These are phyloP conservation scores for Xylaria intraflava DNA, from an alignment of 495 filamentous ascomycete genomes.

Conservation along the genomic window DNA sequence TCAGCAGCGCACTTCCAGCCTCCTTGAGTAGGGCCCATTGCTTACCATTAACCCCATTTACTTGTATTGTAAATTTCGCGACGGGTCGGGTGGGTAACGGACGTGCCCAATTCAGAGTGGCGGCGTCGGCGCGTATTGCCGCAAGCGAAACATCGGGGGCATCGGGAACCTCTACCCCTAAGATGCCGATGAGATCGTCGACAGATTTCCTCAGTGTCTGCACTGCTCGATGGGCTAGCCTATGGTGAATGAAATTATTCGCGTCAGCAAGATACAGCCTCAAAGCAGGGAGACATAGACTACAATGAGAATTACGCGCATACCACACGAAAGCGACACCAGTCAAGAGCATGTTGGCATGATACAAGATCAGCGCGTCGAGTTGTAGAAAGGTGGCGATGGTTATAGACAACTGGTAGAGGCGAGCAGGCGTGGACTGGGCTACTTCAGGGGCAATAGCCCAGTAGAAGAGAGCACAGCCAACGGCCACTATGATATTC, in stretches of 20 bases:
- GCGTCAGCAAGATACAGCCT: background rate
- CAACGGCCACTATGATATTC: slow-evolving; percentile 40
- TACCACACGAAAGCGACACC: slow-evolving; percentile 42
- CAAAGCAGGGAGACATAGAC: background rate
- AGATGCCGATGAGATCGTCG: slow-evolving; percentile 77
- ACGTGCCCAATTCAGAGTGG: slow-evolving; percentile 87
- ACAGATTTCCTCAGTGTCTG: slow-evolving; percentile 85
- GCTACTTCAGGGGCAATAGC: slow-evolving; percentile 38
- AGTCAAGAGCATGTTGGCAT: slow-evolving; percentile 42
- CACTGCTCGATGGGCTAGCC: slow-evolving; percentile 48
- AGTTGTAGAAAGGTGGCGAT: slow-evolving; percentile 30
- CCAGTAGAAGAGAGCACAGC: slow-evolving; percentile 42
- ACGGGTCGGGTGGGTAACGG: slow-evolving; percentile 70
- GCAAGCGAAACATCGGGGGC: slow-evolving; percentile 88
- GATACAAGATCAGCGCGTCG: slow-evolving; percentile 32
- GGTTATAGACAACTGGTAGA: slow-evolving; percentile 31
- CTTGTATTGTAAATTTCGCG: slow-evolving; percentile 80
- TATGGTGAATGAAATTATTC: slow-evolving; percentile 9
- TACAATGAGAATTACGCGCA: background rate
- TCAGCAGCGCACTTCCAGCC: slow-evolving; percentile 7
- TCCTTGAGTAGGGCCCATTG: background rate
- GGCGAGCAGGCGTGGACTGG: slow-evolving; percentile 30
- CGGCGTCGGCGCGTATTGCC: slow-evolving; percentile 75
- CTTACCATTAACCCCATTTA: slow-evolving; percentile 87
- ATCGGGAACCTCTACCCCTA: slow-evolving; percentile 88